These are phyloP conservation scores for Volutella citrinella DNA, from an alignment of 2,329 filamentous ascomycete species.

Conservation along the genomic window DNA sequence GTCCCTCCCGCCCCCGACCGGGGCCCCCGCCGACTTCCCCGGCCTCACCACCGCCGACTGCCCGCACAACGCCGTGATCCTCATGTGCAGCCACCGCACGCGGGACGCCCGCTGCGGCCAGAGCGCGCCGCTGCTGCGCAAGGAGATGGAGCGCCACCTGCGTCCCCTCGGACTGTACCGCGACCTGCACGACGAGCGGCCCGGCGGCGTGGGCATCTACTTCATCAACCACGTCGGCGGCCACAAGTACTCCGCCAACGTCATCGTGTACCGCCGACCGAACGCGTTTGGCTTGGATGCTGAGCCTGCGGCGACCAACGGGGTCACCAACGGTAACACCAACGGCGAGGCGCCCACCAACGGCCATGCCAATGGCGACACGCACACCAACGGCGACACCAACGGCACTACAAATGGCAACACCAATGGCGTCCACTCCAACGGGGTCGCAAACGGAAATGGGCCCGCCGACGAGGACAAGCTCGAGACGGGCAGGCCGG, in stretches of 20 bases:
- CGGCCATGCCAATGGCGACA: slow-evolving; percentile 20
- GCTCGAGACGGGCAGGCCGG: slow-evolving; percentile 41
- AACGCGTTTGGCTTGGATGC: slow-evolving; percentile 56
- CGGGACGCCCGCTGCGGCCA: slow-evolving; percentile 93
- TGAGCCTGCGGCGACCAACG: slow-evolving; percentile 22
- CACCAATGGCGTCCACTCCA: no score
- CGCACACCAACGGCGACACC: slow-evolving; percentile 21
- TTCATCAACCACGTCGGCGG: slow-evolving; percentile 96
- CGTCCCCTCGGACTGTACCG: slow-evolving; percentile 80
- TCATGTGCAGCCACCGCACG: slow-evolving; percentile 93
- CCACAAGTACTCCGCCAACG: slow-evolving; percentile 93
- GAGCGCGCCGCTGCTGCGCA: slow-evolving; percentile 82
- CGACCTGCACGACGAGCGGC: slow-evolving; percentile 82
- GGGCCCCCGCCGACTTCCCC: slow-evolving; percentile 25
- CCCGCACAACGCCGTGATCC: slow-evolving; percentile 81
- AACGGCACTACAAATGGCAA: slow-evolving; percentile 26
- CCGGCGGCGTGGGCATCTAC: slow-evolving; percentile 91
- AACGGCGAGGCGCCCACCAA: slow-evolving; percentile 10
- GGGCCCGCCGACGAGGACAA: slow-evolving; percentile 15
- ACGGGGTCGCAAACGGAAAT: slow-evolving; percentile 17
- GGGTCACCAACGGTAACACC: slow-evolving; percentile 7
- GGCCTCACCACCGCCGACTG: slow-evolving; percentile 48
- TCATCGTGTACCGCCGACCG: slow-evolving; percentile 79
- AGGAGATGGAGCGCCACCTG: slow-evolving; percentile 86
- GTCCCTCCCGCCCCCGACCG: slow-evolving; percentile 27